A percentile compares a stretch with the other conserved stretches of the same genome.
Conservation (phyloP, 345 rosid species). For the Dipteronia dyeriana region DNA sequence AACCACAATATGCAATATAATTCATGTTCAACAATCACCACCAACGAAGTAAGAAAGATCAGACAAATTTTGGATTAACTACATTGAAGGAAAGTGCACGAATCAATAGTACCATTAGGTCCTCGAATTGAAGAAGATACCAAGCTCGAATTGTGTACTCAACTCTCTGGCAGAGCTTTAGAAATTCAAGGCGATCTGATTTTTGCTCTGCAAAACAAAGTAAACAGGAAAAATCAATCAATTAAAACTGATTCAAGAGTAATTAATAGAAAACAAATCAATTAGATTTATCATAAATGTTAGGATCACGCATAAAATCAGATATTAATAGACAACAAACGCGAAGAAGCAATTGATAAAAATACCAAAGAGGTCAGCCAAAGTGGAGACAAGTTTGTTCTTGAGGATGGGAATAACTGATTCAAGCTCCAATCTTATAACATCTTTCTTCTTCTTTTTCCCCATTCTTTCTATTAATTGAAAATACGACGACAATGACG, state of each 20-base stretch:
- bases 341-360: no score
- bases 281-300: no score
- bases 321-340: neutral
- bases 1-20: conserved; percentile 3
- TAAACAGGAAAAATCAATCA: no score
- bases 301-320: no score
- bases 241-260: no score
- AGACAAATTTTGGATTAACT: neutral
- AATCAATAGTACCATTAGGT: conserved; percentile 49
- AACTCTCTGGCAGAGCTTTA: conserved; percentile 61
- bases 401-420: conserved; percentile 76
- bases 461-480: neutral
- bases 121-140: conserved; percentile 73
- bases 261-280: no score
- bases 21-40: no score
- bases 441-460: conserved; percentile 58
- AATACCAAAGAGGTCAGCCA: neutral
- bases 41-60: no score
- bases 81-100: neutral
- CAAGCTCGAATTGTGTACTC: conserved; percentile 73
- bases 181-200: conserved; percentile 50
- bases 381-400: conserved; percentile 15
- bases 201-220: conserved; percentile 26
- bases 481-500: neutral
- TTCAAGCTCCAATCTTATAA: conserved; percentile 63